Conservation (phyloP, 176 grass and related monocot genomes). For the Carex parvula region DNA sequence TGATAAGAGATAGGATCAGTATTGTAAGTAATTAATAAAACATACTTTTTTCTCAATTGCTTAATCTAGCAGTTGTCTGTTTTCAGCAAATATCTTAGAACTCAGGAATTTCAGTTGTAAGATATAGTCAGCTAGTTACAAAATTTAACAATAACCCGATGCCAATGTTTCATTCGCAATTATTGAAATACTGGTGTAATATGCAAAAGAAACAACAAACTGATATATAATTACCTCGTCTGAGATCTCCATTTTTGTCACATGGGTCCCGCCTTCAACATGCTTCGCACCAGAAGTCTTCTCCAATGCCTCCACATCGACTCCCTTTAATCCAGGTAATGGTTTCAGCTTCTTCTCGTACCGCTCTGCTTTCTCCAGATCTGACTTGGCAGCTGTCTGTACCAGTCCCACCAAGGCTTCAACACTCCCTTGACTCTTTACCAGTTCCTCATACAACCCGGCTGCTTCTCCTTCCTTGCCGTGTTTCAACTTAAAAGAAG, state of each 20-base stretch:
- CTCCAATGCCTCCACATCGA: constrained; percentile 69
- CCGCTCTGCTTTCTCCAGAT: constrained; percentile 76
- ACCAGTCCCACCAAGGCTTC: constrained; percentile 82
- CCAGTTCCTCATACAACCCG: constrained; percentile 72
- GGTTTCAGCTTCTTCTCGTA: constrained; percentile 86
- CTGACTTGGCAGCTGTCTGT: constrained; percentile 55
- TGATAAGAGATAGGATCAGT: background rate
- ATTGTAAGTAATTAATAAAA: background rate
- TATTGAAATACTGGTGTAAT: background rate
- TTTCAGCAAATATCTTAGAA: background rate
- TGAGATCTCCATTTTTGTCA: constrained; percentile 39
- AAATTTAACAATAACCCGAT: background rate
- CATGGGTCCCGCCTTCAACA: constrained; percentile 43
- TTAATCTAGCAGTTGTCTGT: background rate
- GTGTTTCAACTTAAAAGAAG: constrained; percentile 80
- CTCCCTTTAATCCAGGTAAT: constrained; percentile 63
- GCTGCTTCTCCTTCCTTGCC: constrained; percentile 68
- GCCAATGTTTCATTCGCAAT: background rate
- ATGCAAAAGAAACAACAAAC: background rate
- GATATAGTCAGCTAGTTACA: background rate
- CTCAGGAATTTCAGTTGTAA: background rate
- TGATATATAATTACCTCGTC: constrained; percentile 39
- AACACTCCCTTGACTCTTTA: constrained; percentile 56
- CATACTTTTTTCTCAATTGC: background rate
- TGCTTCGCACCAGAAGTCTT: constrained; percentile 79